Conservation (phyloP, 257 asterid species). For the Schizonepeta tenuifolia region DNA sequence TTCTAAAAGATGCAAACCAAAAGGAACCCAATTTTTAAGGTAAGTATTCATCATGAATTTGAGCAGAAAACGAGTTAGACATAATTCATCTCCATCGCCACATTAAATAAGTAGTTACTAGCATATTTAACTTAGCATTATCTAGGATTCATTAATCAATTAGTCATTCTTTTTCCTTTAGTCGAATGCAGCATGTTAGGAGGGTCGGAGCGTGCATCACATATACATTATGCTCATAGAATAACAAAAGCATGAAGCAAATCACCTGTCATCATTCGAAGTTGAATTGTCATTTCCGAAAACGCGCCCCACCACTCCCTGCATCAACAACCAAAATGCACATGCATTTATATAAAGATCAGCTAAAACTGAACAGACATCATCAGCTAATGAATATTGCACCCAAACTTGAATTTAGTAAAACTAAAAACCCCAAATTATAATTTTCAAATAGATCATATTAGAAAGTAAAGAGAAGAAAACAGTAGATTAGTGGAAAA, state of each 20-base stretch:
- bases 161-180: not conserved
- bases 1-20: not conserved
- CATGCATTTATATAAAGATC: not conserved
- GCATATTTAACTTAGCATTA: not conserved
- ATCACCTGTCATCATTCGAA: slow-evolving; percentile 83
- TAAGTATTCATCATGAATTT: not conserved
- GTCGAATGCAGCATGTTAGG: not conserved
- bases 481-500: slow-evolving; percentile 2
- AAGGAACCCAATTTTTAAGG: not conserved
- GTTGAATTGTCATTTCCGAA: slow-evolving; percentile 77
- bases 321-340: slow-evolving; percentile 34
- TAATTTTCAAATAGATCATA: not conserved
- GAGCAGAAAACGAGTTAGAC: not conserved
- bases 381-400: not conserved
- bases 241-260: not conserved
- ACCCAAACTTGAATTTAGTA: not conserved
- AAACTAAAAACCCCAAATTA: not conserved
- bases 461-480: not conserved
- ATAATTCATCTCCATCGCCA: not conserved
- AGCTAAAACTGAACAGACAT: not conserved
- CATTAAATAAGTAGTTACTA: not conserved
- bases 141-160: not conserved
- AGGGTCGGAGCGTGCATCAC: not conserved
- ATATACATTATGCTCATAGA: not conserved
- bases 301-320: slow-evolving; percentile 96